Conservation (phyloP, 2,329 filamentous ascomycete genomes). For the Cladophialophora chaetospira region DNA sequence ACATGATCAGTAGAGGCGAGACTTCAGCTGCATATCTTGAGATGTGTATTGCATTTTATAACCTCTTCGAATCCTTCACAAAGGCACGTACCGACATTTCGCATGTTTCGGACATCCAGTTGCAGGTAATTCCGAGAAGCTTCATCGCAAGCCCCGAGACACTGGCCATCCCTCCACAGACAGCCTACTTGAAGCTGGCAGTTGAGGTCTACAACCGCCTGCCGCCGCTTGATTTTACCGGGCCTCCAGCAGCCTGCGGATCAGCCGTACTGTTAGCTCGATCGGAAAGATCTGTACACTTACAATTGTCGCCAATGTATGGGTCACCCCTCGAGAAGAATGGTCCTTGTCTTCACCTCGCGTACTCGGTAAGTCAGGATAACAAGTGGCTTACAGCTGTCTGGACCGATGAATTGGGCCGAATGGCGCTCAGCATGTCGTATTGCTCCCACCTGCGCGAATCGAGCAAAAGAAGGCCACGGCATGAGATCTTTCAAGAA, state of each 20-base stretch:
- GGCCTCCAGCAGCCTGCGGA: conserved; percentile 46
- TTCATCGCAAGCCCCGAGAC: conserved; percentile 56
- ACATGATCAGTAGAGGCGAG: conserved; percentile 57
- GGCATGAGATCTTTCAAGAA: conserved; percentile 56
- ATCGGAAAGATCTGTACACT: conserved; percentile 49
- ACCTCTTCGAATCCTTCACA: conserved; percentile 57
- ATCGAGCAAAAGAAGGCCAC: conserved; percentile 34
- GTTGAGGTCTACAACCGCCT: conserved; percentile 62
- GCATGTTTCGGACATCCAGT: conserved; percentile 51
- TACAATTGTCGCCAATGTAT: conserved; percentile 57
- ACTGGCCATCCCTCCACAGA: conserved; percentile 54
- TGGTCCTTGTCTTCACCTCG: conserved; percentile 60
- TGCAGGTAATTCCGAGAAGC: conserved; percentile 60
- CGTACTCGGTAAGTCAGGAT: conserved; percentile 58
- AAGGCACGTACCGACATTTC: conserved; percentile 8
- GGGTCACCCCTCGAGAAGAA: conserved; percentile 59
- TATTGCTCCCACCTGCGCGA: conserved; percentile 51
- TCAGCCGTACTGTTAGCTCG: conserved; percentile 59
- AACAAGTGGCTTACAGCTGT: conserved; percentile 60
- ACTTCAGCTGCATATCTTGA: conserved; percentile 46
- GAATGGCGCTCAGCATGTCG: conserved; percentile 55
- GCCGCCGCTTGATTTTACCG: conserved; percentile 45
- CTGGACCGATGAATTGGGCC: conserved; percentile 61
- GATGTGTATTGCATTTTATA: conserved; percentile 60
- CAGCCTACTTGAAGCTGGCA: conserved; percentile 53